phyloP scores from a whole-genome alignment of 2,329 filamentous ascomycete genomes.

The Epichloe hybrida region DNA sequence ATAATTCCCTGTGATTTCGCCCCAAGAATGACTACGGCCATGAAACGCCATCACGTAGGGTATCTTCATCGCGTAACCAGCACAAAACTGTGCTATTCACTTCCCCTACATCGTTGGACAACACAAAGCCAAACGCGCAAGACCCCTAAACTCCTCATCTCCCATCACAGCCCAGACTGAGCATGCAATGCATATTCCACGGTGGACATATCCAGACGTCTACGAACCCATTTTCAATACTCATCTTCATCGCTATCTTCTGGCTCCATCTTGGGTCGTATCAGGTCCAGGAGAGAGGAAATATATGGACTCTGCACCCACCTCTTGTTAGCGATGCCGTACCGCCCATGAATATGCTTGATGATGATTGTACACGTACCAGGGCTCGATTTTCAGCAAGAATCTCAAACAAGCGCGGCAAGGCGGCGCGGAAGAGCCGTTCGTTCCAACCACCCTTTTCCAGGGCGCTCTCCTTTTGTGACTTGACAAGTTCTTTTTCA shows the following conservation, averaged over 20 bases:
- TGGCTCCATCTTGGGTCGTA: conserved; percentile 14
- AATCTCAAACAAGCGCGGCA: conserved; percentile 52
- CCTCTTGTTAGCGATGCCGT: conserved; percentile 7
- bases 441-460: conserved; percentile 51
- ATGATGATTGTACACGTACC: conserved; percentile 24
- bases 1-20: no score
- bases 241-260: conserved; percentile 13
- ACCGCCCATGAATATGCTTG: neutral
- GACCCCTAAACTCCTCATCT: neutral
- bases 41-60: neutral
- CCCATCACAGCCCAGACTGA: neutral
- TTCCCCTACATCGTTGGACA: neutral
- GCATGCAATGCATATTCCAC: neutral
- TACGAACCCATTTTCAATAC: neutral
- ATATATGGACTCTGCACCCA: conserved; percentile 24
- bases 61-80: neutral
- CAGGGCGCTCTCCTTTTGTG: conserved; percentile 26
- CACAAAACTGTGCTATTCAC: neutral
- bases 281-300: conserved; percentile 26
- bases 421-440: conserved; percentile 50
- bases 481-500: conserved; percentile 39
- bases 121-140: neutral
- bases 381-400: conserved; percentile 54
- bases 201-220: neutral
- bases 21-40: no score